Percentiles rank a stretch among this genome's conserved stretches.
Evolutionary conservation across 305 asterid genomes (phyloP).

Genomic region (Rubia peregrina): DNA sequence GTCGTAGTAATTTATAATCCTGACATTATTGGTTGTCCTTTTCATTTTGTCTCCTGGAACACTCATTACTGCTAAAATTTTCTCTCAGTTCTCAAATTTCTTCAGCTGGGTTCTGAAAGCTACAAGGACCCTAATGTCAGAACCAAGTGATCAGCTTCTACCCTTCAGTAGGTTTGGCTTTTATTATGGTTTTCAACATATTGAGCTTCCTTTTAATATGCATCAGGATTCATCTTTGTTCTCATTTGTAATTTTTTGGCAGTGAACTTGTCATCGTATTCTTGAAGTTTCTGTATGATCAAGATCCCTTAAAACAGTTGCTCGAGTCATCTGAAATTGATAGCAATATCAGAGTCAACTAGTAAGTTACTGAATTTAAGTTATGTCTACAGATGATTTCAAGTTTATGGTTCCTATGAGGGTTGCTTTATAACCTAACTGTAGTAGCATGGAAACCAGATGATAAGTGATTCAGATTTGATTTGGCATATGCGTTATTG

Average conservation of each 20-base stretch:
- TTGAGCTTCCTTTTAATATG: slow-evolving; percentile 8
- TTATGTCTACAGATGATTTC: neutral
- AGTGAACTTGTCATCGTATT: slow-evolving; percentile 87
- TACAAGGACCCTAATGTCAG: slow-evolving; percentile 85
- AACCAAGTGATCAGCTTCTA: slow-evolving; percentile 80
- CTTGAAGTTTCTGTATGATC: slow-evolving; percentile 77
- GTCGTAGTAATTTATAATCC: neutral
- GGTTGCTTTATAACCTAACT: neutral
- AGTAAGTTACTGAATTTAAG: slow-evolving; percentile 43
- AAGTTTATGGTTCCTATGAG: neutral
- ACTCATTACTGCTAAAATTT: slow-evolving; percentile 24
- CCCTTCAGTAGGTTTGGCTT: slow-evolving; percentile 85
- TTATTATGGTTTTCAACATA: slow-evolving; percentile 3
- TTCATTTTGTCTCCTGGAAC: slow-evolving; percentile 4
- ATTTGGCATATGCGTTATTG: neutral
- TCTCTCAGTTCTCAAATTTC: slow-evolving; percentile 79
- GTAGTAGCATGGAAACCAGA: neutral
- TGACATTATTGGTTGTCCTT: neutral
- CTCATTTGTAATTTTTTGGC: slow-evolving; percentile 23
- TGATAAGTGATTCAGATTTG: neutral
- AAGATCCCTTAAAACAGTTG: slow-evolving; percentile 78
- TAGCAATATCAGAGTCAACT: slow-evolving; percentile 48
- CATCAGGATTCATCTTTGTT: neutral
- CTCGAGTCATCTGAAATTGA: slow-evolving; percentile 56
- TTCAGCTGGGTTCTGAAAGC: slow-evolving; percentile 96